phyloP scores from a whole-genome alignment of 2,329 filamentous ascomycete species.

The Pseudopithomyces chartarum region DNA sequence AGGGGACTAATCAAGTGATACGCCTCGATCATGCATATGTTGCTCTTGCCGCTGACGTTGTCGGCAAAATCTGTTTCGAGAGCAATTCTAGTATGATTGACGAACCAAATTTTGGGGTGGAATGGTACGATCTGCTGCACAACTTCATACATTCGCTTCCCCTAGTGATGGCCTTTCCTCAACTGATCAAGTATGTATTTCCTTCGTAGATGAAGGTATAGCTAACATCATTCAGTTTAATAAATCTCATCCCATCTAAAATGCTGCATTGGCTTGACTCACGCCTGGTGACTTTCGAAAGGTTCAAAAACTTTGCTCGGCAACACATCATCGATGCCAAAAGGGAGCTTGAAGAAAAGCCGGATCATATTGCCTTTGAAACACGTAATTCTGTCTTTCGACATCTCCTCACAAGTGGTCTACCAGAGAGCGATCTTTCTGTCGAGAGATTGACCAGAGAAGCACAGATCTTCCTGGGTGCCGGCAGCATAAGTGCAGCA shows the following conservation, averaged over 20 bases:
- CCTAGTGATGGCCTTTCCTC: constrained; percentile 2
- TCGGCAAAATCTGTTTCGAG: constrained; percentile 3
- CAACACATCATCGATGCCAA: constrained; percentile 8
- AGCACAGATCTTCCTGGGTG: constrained; percentile 25
- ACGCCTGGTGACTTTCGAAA: constrained; percentile 4
- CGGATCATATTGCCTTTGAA: background rate
- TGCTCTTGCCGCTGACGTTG: constrained; percentile 8
- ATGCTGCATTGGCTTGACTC: constrained; percentile 6
- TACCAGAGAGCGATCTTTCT: constrained; percentile 17
- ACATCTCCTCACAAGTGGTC: constrained; percentile 15
- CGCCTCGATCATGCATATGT: constrained; percentile 21
- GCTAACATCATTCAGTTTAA: background rate
- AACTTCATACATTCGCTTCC: constrained; percentile 6
- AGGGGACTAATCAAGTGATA: constrained; percentile 15
- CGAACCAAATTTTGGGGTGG: constrained; percentile 3
- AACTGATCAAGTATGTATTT: constrained; percentile 1
- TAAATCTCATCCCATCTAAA: constrained; percentile 3
- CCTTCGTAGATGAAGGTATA: background rate
- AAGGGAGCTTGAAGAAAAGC: constrained; percentile 1
- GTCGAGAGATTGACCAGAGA: constrained; percentile 22
- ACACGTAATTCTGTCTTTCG: constrained; percentile 4
- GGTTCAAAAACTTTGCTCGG: background rate
- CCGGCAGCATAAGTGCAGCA: constrained; percentile 10
- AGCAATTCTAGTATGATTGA: constrained; percentile 4
- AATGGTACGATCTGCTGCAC: constrained; percentile 6